Conservation (phyloP, 2,329 filamentous ascomycete species). For the Colletotrichum spaethianum region DNA sequence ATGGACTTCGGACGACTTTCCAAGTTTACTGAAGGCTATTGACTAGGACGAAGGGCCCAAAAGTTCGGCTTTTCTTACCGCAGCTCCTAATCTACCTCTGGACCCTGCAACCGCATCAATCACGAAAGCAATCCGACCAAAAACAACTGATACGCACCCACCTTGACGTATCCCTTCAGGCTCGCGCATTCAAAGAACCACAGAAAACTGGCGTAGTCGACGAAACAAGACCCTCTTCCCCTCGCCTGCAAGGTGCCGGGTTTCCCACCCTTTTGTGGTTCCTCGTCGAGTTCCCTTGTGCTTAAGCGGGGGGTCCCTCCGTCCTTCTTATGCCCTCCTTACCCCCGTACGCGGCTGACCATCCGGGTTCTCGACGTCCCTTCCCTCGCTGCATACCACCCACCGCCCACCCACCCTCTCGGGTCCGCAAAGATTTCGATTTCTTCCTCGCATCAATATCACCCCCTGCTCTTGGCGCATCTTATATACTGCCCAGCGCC, state of each 20-base stretch:
- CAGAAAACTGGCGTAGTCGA: conserved; percentile 14
- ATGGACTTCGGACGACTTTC: neutral
- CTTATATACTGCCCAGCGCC: conserved; percentile 34
- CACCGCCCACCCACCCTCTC: neutral
- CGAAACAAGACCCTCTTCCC: conserved; percentile 24
- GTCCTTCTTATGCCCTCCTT: conserved; percentile 35
- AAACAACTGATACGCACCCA: neutral
- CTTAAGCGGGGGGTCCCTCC: conserved; percentile 25
- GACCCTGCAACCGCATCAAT: neutral
- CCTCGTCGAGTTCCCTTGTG: conserved; percentile 24
- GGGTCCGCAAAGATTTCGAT: neutral
- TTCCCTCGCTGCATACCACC: conserved; percentile 6
- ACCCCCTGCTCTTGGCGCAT: conserved; percentile 20
- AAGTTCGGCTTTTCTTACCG: neutral
- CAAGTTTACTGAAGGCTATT: neutral
- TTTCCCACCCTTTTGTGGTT: conserved; percentile 29
- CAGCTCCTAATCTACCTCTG: neutral
- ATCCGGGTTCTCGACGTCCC: conserved; percentile 37
- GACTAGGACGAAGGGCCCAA: neutral
- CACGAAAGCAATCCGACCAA: neutral
- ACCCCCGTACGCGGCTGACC: conserved; percentile 28
- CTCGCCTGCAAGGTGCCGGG: conserved; percentile 32
- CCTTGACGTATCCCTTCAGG: conserved; percentile 13
- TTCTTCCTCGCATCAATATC: neutral
- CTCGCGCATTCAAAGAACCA: neutral